A percentile compares a stretch with the other conserved stretches of the same genome.
Conservation (phyloP, 176 grass and related monocot species). For the Miscanthus lutarioriparius region DNA sequence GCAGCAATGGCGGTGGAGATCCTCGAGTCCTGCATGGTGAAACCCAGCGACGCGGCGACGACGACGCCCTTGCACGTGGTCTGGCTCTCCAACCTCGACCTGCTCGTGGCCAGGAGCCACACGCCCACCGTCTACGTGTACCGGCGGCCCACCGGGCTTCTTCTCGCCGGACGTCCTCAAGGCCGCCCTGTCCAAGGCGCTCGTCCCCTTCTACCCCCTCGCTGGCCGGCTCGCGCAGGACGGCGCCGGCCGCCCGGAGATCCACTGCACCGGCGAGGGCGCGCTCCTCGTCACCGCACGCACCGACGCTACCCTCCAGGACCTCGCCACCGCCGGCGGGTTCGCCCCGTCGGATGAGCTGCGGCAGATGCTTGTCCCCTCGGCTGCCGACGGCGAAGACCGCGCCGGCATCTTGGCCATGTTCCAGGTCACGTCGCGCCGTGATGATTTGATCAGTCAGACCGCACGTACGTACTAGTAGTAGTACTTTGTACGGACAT, state of each 20-base stretch:
- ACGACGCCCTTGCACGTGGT: conserved; percentile 13
- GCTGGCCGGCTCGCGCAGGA: conserved; percentile 58
- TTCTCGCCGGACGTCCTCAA: conserved; percentile 44
- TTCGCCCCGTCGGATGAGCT: conserved; percentile 46
- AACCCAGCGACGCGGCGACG: not conserved
- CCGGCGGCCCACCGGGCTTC: conserved; percentile 17
- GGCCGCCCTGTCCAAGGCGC: conserved; percentile 48
- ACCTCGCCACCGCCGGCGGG: not conserved
- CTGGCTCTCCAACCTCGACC: conserved; percentile 71
- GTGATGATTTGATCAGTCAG: not conserved
- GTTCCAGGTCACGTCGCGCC: conserved; percentile 41
- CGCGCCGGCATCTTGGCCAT: conserved; percentile 36
- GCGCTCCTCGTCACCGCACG: conserved; percentile 50
- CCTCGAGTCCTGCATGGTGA: conserved; percentile 27
- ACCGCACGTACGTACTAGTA: not conserved
- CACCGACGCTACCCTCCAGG: conserved; percentile 10
- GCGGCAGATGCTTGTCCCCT: conserved; percentile 46
- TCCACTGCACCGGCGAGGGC: conserved; percentile 58
- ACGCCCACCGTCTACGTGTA: conserved; percentile 68
- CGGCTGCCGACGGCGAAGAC: conserved; percentile 2
- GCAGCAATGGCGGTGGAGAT: conserved; percentile 9
- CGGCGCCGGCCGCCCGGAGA: conserved; percentile 45
- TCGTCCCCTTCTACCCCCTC: conserved; percentile 66
- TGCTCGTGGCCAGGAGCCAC: conserved; percentile 40
- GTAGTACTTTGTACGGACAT: not conserved